These are phyloP conservation scores for Populus hybrid DNA, from an alignment of 441 rosid species.

Conservation along the genomic window DNA sequence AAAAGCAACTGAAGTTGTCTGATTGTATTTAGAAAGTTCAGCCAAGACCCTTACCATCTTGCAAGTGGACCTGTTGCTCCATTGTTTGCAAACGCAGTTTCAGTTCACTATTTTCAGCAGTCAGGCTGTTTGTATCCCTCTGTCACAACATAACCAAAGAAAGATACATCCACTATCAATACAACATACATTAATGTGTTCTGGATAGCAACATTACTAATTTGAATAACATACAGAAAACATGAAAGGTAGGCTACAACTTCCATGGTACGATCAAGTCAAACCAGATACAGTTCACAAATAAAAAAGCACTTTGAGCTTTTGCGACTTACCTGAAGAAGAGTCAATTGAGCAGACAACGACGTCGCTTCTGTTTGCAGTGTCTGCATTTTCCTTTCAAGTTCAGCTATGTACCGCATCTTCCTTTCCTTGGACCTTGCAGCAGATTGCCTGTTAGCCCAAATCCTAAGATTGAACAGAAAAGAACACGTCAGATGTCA, in stretches of 20 bases:
- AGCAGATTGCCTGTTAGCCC: conserved; percentile 99
- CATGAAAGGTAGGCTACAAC: background rate
- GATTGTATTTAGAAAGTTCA: conserved; percentile 1
- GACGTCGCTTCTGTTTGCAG: conserved; percentile 96
- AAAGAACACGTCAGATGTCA: conserved; percentile 8
- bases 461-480: conserved; percentile 51
- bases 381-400: conserved; percentile 95
- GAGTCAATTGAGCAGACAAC: conserved; percentile 88
- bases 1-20: background rate
- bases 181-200: background rate
- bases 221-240: background rate
- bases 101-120: conserved; percentile 87
- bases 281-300: background rate
- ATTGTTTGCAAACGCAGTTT: conserved; percentile 90
- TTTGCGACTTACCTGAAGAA: conserved; percentile 62
- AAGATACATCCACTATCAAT: conserved; percentile 6
- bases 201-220: background rate
- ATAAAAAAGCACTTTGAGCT: background rate
- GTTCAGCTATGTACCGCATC: conserved; percentile 96
- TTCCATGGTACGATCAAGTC: background rate
- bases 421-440: conserved; percentile 99
- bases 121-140: conserved; percentile 97
- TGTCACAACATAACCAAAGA: conserved; percentile 30
- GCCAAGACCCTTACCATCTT: conserved; percentile 68
- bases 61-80: conserved; percentile 98